These are phyloP conservation scores for Phytophthora rubi DNA, from an alignment of 352 stramenopile species.

Conservation along the genomic window DNA sequence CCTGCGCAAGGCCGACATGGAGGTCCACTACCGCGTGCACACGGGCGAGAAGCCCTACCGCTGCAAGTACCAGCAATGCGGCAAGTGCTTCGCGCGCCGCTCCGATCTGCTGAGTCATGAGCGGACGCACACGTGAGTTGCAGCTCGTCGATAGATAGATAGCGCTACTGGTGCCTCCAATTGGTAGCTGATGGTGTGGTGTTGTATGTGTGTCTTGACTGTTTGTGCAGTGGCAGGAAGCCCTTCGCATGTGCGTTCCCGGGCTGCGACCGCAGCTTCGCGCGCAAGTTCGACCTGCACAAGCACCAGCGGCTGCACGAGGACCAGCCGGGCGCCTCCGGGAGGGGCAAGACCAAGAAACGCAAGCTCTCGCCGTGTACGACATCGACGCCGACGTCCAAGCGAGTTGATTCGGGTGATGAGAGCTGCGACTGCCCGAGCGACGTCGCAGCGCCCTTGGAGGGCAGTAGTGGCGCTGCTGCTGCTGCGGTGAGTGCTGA, in stretches of 20 bases:
- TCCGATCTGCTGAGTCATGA: constrained; percentile 81
- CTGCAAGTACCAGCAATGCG: constrained; percentile 60
- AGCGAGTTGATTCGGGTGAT: constrained; percentile 20
- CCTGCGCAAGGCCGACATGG: constrained; percentile 77
- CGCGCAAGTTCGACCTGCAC: constrained; percentile 71
- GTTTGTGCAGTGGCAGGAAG: constrained; percentile 57
- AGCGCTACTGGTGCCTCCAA: not conserved
- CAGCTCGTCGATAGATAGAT: constrained; percentile 20
- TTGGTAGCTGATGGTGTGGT: not conserved
- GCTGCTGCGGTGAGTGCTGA: constrained; percentile 16
- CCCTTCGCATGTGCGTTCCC: constrained; percentile 61
- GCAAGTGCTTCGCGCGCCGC: constrained; percentile 69
- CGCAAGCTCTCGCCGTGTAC: constrained; percentile 35
- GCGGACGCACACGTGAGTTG: constrained; percentile 57
- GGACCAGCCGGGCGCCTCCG: constrained; percentile 18
- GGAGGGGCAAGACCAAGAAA: constrained; percentile 42
- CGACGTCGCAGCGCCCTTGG: constrained; percentile 28
- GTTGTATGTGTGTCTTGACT: not conserved
- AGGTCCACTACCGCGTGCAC: constrained; percentile 77
- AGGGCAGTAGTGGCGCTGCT: constrained; percentile 6
- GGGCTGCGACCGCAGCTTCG: constrained; percentile 57
- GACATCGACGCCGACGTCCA: constrained; percentile 2
- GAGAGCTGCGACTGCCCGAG: constrained; percentile 39
- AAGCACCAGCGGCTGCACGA: constrained; percentile 75
- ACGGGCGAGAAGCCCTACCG: constrained; percentile 80